These are phyloP conservation scores for Trichophyton equinum DNA, from an alignment of 2,329 filamentous ascomycete genomes.

Conservation along the genomic window DNA sequence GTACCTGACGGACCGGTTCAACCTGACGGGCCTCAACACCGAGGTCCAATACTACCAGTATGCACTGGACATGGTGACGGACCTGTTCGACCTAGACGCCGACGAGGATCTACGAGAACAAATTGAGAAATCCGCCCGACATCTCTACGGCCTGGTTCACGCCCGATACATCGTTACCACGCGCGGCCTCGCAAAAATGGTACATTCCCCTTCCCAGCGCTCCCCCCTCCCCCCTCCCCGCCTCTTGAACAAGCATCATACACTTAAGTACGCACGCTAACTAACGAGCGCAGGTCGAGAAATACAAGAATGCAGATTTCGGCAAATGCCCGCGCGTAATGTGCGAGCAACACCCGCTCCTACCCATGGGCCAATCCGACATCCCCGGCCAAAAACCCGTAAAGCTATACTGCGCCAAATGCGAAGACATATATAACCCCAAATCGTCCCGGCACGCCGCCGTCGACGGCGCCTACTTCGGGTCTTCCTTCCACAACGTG, in stretches of 20 bases:
- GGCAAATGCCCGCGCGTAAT: constrained; percentile 95
- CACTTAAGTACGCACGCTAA: background rate
- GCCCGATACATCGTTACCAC: constrained; percentile 96
- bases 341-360: constrained; percentile 82
- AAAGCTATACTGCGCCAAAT: constrained; percentile 93
- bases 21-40: constrained; percentile 89
- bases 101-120: constrained; percentile 97
- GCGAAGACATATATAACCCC: constrained; percentile 97
- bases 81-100: constrained; percentile 97
- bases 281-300: constrained; percentile 59
- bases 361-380: constrained; percentile 91
- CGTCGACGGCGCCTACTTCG: constrained; percentile 97
- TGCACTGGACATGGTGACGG: constrained; percentile 90
- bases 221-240: background rate
- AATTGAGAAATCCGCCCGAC: constrained; percentile 92
- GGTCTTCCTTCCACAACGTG: constrained; percentile 96
- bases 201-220: constrained; percentile 33
- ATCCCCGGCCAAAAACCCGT: constrained; percentile 76
- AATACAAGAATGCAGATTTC: constrained; percentile 97
- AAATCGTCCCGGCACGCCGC: constrained; percentile 91
- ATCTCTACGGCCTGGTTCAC: constrained; percentile 91
- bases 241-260: background rate
- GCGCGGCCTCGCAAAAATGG: constrained; percentile 89
- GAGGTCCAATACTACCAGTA: constrained; percentile 99
- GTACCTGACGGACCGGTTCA: constrained; percentile 95